phyloP scores from a whole-genome alignment of 1,284 basidiomycete species.

The Ganoderma resinaceum region DNA sequence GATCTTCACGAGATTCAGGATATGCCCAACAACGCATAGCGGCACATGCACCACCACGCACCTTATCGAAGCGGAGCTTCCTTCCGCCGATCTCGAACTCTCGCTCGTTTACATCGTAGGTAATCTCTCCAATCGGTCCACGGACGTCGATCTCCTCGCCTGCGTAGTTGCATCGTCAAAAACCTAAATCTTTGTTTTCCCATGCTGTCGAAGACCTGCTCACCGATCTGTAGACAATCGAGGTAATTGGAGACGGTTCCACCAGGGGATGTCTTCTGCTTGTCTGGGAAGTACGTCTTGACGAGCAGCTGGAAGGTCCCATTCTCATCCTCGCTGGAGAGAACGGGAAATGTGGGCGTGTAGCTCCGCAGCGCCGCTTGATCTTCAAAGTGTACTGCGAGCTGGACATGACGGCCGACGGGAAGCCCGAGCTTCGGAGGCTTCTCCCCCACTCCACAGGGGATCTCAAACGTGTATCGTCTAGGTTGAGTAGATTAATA shows the following conservation, averaged over 20 bases:
- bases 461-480: conserved; percentile 34
- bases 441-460: conserved; percentile 25
- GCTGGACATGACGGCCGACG: conserved; percentile 34
- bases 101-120: conserved; percentile 28
- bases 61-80: conserved; percentile 29
- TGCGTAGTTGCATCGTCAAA: background rate
- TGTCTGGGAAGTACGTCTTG: conserved; percentile 36
- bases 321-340: conserved; percentile 34
- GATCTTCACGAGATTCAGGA: conserved; percentile 20
- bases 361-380: conserved; percentile 35
- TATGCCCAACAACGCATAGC: background rate
- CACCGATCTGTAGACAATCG: conserved; percentile 34
- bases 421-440: conserved; percentile 30
- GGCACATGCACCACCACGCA: background rate
- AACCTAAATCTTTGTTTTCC: too few species aligned
- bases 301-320: conserved; percentile 37
- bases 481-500: conserved; percentile 5
- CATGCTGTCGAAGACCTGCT: background rate
- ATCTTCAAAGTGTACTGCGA: conserved; percentile 36
- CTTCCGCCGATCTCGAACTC: conserved; percentile 32
- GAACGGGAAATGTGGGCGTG: conserved; percentile 34
- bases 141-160: conserved; percentile 36
- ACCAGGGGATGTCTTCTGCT: conserved; percentile 29
- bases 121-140: conserved; percentile 34
- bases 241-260: conserved; percentile 37